phyloP scores from a whole-genome alignment of 768 basidiomycete genomes.

The Amanita fuliginea region DNA sequence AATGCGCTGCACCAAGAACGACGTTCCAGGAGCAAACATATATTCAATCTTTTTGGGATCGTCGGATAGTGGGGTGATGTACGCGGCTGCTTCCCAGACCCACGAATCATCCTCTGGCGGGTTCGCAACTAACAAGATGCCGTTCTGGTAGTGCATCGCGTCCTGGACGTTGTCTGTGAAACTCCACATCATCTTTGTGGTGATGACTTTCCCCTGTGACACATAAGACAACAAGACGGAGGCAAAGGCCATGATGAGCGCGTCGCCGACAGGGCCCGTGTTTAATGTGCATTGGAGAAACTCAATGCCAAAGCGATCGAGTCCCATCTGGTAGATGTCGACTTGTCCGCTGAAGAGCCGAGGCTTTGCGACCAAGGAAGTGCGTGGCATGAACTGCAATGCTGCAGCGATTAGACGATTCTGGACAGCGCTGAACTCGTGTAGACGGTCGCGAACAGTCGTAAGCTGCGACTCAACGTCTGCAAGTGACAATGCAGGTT shows the following conservation, averaged over 20 bases:
- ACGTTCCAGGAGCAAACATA: neutral
- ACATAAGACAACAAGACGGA: neutral
- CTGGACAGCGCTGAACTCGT: conserved; percentile 7
- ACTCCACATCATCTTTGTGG: conserved; percentile 10
- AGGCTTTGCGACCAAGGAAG: conserved; percentile 1
- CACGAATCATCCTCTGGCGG: neutral
- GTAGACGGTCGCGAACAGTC: neutral
- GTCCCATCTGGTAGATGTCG: conserved; percentile 4
- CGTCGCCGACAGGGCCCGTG: neutral
- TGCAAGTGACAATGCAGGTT: neutral
- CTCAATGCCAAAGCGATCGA: conserved; percentile 2
- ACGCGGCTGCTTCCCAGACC: neutral
- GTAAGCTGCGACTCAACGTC: neutral
- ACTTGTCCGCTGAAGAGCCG: conserved; percentile 9
- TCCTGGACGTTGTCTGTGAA: conserved; percentile 6
- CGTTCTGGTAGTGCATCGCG: conserved; percentile 9
- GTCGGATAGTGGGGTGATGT: neutral
- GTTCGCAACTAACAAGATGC: conserved; percentile 7
- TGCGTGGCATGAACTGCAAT: conserved; percentile 6
- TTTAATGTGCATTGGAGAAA: neutral
- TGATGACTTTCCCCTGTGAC: neutral
- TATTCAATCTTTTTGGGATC: conserved; percentile 1
- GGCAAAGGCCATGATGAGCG: neutral
- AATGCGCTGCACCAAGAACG: neutral
- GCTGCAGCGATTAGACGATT: conserved; percentile 8